Conservation (phyloP, 345 rosid species). For the Acer yangbiense region DNA sequence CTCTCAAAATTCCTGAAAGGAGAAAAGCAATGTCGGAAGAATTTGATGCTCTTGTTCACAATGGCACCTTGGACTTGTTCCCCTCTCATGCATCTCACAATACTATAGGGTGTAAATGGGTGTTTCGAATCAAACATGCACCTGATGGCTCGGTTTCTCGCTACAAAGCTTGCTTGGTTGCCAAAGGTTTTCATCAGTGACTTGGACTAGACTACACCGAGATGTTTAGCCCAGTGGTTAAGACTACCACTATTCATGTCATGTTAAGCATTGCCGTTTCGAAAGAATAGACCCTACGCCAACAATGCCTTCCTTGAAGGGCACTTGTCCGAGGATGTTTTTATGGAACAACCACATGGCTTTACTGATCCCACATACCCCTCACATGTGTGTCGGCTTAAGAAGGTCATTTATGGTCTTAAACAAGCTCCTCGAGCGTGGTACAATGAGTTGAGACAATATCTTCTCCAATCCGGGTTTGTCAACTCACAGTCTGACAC, state of each 20-base stretch:
- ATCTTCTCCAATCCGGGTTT: too few relatives aligned
- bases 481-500: not conserved
- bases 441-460: too few relatives aligned
- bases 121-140: not conserved
- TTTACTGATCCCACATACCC: too few relatives aligned
- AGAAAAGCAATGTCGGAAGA: not conserved
- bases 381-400: too few relatives aligned
- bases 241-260: not conserved
- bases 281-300: too few relatives aligned
- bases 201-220: not conserved
- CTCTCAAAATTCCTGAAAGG: not conserved
- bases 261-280: too few relatives aligned
- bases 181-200: not conserved
- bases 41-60: not conserved
- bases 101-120: not conserved
- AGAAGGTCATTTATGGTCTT: too few relatives aligned
- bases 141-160: not conserved
- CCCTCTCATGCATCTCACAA: not conserved
- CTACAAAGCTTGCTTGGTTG: not conserved
- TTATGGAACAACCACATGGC: too few relatives aligned
- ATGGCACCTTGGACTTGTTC: not conserved
- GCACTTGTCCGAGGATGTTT: not conserved
- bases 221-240: not conserved
- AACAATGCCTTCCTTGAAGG: too few relatives aligned
- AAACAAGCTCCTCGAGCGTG: too few relatives aligned